Percentiles rank a stretch among this genome's conserved stretches.
Evolutionary conservation across 768 basidiomycete genomes (phyloP).

Genomic region (Boletus rufocinnamomeus): DNA sequence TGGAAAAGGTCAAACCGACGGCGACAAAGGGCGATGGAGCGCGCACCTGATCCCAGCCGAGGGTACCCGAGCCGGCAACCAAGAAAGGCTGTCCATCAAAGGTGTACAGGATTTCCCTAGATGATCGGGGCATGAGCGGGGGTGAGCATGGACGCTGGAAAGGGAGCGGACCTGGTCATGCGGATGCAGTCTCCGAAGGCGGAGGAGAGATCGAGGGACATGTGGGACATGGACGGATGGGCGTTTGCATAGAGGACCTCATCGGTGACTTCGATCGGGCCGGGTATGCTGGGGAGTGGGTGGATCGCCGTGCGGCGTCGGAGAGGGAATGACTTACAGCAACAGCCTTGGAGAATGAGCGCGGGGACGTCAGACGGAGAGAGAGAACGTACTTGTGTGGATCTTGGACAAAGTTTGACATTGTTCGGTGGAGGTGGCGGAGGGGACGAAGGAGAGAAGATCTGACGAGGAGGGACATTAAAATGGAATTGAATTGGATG

Average conservation of each 20-base stretch:
- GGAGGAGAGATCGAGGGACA: conserved; percentile 84
- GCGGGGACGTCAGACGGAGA: conserved; percentile 25
- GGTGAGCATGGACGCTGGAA: not conserved
- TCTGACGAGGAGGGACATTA: not conserved
- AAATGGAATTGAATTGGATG: no score
- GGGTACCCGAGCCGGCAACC: conserved; percentile 91
- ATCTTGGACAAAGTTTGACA: conserved; percentile 37
- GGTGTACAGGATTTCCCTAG: conserved; percentile 76
- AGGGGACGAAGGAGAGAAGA: not conserved
- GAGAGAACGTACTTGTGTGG: conserved; percentile 49
- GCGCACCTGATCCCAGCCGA: conserved; percentile 93
- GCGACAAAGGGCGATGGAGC: not conserved
- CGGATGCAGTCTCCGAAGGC: conserved; percentile 88
- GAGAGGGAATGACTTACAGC: conserved; percentile 37
- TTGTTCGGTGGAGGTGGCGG: not conserved
- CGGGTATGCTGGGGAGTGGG: conserved; percentile 50
- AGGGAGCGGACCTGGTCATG: conserved; percentile 61
- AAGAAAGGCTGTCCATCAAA: conserved; percentile 85
- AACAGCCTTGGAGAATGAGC: conserved; percentile 43
- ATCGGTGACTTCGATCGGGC: conserved; percentile 65
- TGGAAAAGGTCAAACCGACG: conserved; percentile 8
- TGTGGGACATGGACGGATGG: conserved; percentile 85
- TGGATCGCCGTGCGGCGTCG: conserved; percentile 1
- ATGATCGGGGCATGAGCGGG: not conserved
- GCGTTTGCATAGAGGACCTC: conserved; percentile 91